Conservation (phyloP, 306 rosid genomes). For the Vicia faba region DNA sequence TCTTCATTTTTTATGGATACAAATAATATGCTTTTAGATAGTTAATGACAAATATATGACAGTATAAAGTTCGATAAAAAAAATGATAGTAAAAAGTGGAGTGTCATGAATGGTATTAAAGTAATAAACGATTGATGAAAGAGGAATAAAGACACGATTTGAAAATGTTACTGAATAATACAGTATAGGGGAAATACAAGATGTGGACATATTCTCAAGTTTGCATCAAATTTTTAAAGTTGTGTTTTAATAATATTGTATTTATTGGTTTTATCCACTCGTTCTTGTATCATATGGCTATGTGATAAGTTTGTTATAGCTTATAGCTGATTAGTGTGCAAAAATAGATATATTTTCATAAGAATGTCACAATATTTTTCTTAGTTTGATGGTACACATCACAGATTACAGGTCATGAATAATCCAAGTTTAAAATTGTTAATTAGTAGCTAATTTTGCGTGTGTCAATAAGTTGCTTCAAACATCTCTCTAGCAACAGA, state of each 20-base stretch:
- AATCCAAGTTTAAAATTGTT: no score
- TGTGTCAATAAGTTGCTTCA: no score
- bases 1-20: constrained; percentile 30
- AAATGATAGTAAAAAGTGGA: not conserved
- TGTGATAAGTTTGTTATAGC: not conserved
- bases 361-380: no score
- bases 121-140: not conserved
- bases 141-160: not conserved
- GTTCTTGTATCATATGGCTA: not conserved
- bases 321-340: no score
- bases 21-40: not conserved
- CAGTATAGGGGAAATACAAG: not conserved
- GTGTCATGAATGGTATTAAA: not conserved
- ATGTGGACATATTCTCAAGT: not conserved
- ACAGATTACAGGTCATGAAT: no score
- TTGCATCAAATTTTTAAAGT: not conserved
- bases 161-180: no score
- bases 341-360: no score
- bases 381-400: no score
- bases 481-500: no score
- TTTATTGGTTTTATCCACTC: not conserved
- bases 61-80: no score
- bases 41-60: not conserved
- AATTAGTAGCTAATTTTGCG: no score
- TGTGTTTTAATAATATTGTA: not conserved